Conservation (phyloP, 202 grass and related monocot species). For the Musa balbisiana region DNA sequence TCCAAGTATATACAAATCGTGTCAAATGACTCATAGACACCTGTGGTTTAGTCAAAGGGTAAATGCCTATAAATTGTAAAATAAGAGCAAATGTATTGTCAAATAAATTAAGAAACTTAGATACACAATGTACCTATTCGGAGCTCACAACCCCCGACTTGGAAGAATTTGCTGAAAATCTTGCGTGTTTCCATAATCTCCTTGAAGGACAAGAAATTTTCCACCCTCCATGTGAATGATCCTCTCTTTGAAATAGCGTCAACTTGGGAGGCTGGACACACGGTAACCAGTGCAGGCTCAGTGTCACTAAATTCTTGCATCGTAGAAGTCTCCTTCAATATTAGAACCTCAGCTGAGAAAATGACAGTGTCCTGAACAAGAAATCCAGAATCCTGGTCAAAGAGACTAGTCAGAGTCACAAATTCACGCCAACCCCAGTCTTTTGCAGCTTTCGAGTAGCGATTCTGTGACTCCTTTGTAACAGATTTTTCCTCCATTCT, state of each 20-base stretch:
- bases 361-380: slow-evolving; percentile 78
- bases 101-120: slow-evolving; percentile 23
- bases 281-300: slow-evolving; percentile 39
- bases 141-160: slow-evolving; percentile 79
- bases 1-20: slow-evolving; percentile 98
- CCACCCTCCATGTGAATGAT: slow-evolving; percentile 94
- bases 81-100: slow-evolving; percentile 10
- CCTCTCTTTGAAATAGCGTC: slow-evolving; percentile 42
- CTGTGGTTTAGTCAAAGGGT: slow-evolving; percentile 31
- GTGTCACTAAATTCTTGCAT: slow-evolving; percentile 51
- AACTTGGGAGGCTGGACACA: slow-evolving; percentile 43
- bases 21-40: slow-evolving; percentile 93
- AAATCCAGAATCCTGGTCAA: slow-evolving; percentile 90
- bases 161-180: slow-evolving; percentile 98
- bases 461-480: slow-evolving; percentile 95
- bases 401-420: slow-evolving; percentile 83
- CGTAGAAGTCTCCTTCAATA: slow-evolving; percentile 76
- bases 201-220: slow-evolving; percentile 94
- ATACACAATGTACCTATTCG: slow-evolving; percentile 72
- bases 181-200: slow-evolving; percentile 96
- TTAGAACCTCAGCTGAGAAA: slow-evolving; percentile 86
- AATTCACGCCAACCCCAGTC: slow-evolving; percentile 99
- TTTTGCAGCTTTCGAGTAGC: slow-evolving; percentile 92
- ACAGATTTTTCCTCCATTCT: slow-evolving; percentile 79
- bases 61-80: slow-evolving; percentile 13